These are phyloP conservation scores for Linderniella brevidens DNA, from an alignment of 257 asterid genomes.

Conservation along the genomic window DNA sequence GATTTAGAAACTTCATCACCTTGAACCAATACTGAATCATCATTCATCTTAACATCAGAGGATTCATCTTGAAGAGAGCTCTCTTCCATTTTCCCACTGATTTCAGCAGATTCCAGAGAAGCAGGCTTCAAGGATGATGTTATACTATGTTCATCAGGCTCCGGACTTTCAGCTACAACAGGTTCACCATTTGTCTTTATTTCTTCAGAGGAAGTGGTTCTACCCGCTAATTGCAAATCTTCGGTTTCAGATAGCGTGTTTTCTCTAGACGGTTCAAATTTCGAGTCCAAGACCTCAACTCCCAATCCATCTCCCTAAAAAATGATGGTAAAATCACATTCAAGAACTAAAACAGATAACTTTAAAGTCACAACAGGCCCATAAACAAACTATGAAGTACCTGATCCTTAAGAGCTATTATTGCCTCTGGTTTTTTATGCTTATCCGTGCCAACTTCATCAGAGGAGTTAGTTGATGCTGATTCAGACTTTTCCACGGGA, in stretches of 20 bases:
- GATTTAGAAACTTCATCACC: constrained; percentile 12
- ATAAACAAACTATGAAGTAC: constrained; percentile 20
- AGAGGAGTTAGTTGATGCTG: constrained; percentile 11
- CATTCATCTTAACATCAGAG: constrained; percentile 13
- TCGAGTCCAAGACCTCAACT: constrained; percentile 14
- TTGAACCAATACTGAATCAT: constrained; percentile 14
- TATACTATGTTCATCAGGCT: constrained; percentile 8
- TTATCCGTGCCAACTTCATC: constrained; percentile 19
- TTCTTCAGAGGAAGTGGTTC: neutral
- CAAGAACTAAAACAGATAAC: neutral
- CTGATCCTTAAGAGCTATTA: constrained; percentile 24
- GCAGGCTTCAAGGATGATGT: constrained; percentile 19
- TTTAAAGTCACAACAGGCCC: constrained; percentile 6
- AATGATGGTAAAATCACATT: constrained; percentile 9
- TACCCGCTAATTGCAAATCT: no score
- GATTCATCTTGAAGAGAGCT: no score
- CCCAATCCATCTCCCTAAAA: constrained; percentile 5
- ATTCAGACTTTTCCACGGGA: constrained; percentile 15
- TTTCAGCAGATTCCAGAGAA: constrained; percentile 22
- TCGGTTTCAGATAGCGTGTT: no score
- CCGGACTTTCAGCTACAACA: constrained; percentile 12
- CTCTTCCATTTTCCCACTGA: constrained; percentile 12
- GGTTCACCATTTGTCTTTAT: constrained; percentile 16
- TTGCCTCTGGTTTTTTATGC: constrained; percentile 15
- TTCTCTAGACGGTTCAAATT: constrained; percentile 12